Evolutionary conservation across 139 green algal genomes (phyloP), one percentile per base, ranked within the genome.

Genomic region (Micractinium sp.): DNA sequence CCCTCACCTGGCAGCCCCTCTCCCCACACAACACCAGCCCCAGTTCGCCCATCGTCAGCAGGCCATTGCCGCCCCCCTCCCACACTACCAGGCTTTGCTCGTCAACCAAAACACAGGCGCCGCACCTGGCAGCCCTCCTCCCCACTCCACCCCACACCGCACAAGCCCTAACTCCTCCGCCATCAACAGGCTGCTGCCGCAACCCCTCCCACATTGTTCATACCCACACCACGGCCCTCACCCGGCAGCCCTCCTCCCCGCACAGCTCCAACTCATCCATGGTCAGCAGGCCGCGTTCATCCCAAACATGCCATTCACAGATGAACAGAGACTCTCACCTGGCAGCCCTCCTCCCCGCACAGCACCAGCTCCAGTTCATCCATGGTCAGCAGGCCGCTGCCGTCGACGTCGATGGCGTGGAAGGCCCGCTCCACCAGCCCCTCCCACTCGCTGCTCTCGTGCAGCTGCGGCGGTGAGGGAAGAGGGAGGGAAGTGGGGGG

Each of bases 351-450:
- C 5, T 91, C 92, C 23, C 86, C 90, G 71, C 92, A 94, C 20
- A 95, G 84, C 71, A 94, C 35, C 38, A 69, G 60, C 29, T 87
- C 56, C 31, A 96, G 89, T 56, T 95, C 94, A 23, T 92, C 88
- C 2, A 71, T 41, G 19, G 80, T 88, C 63, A 96, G 92, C 76
- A 33, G 56, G 47, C 92, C 94, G 84, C 67, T 86, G 78, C 86
- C 71, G 61, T 95, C 93, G 27, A 67, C 39, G 83, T 96, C 94
- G 90, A 95, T 90, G 7, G 83, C 81, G 22, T 93, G 82, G 86
- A 96, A 96, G 1, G 90, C 93, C 73, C 85, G 67, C 77, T 92
- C 71, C 18, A 93, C 66, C 67, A 91, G 89, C 23, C 39, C 25
- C 2, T 91, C 82, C 92, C 93, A 95, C 67, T 94, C 88, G 53